Base-by-base conservation (phyloP, 2,329 filamentous ascomycete species). In the Diplodia seriata region DNA sequence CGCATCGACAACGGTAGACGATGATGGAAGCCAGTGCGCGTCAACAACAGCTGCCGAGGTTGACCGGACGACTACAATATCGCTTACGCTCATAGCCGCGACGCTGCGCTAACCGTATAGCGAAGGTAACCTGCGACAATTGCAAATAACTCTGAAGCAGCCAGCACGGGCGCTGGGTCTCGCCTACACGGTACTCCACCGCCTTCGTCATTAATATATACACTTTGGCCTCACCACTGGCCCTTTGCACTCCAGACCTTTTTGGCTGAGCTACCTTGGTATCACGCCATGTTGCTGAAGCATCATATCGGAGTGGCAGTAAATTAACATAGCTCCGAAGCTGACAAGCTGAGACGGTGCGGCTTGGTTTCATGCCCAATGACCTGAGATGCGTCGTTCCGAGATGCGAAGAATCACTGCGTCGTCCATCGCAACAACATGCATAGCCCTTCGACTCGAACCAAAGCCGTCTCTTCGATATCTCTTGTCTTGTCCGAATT, bases 51-150 rank as follows among this genome's bases (percentile, higher is more conserved):
- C 5, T 36, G 40, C 26, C 26, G 8, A 29, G 20, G 15, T 29
- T 9, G 20, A 43, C 33, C 26, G 26, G 50, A 50, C 11, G 57
- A 61, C 20, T 31, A 14, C 9, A 62, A 50, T 49, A 12, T 62
- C 57, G 43, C 57, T 62, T 62, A 29, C 57, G 57, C 57, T 50
- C 14, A 62, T 62, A 50, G 18, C 57, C 57, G 57, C 36, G n/a
- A 9, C 5, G 5, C 23, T 26, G 33, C 36, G 57, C 23, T 29
- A 31, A n/a, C 23, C 57, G 18, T 23, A 26, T 29, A 14, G 12
- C 18, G n/a, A 7, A 26, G 57, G 40, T 8, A 23, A 18, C 18
- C 40, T 50, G 57, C 26, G 57, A 33, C 56, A 23, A 11, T 36
- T 9, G 12, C 20, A 40, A 4, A 61, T 49, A 50, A 9, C 20